Conservation (phyloP, 768 basidiomycete genomes). For the Tylopilus subfusipes region DNA sequence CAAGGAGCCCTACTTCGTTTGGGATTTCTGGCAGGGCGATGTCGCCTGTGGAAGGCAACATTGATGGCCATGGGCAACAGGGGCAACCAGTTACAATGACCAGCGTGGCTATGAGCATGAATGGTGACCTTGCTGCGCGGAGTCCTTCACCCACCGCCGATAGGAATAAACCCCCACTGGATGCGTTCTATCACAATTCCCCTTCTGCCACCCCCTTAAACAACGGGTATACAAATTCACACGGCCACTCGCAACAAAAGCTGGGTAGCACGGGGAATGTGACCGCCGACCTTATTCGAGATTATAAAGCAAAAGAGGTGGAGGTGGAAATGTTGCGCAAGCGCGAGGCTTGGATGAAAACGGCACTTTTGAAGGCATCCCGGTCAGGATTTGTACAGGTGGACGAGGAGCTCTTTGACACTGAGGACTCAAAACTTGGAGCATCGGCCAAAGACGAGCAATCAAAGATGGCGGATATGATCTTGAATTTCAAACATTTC, state of each 20-base stretch:
- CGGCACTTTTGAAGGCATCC: slow-evolving; percentile 70
- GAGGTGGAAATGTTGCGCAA: slow-evolving; percentile 76
- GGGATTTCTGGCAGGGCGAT: slow-evolving; percentile 47
- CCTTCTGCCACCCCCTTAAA: slow-evolving; percentile 40
- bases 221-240: slow-evolving; percentile 48
- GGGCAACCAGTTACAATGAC: slow-evolving; percentile 46
- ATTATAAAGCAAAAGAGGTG: slow-evolving; percentile 76
- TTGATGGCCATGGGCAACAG: slow-evolving; percentile 24
- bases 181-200: slow-evolving; percentile 53
- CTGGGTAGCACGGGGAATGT: slow-evolving; percentile 63
- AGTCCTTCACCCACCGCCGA: slow-evolving; percentile 59
- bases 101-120: slow-evolving; percentile 50
- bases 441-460: slow-evolving; percentile 39
- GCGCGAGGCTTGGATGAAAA: slow-evolving; percentile 83
- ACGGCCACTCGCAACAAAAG: slow-evolving; percentile 33
- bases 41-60: slow-evolving; percentile 48
- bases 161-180: slow-evolving; percentile 52
- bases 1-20: slow-evolving; percentile 56
- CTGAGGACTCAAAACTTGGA: slow-evolving; percentile 33
- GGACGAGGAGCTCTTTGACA: slow-evolving; percentile 47
- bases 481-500: slow-evolving; percentile 83
- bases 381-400: slow-evolving; percentile 73
- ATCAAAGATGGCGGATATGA: slow-evolving; percentile 60
- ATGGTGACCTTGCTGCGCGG: slow-evolving; percentile 44
- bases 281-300: slow-evolving; percentile 71